These are phyloP conservation scores for Tephrocybe sp. DNA, from an alignment of 768 basidiomycete species.

Conservation along the genomic window DNA sequence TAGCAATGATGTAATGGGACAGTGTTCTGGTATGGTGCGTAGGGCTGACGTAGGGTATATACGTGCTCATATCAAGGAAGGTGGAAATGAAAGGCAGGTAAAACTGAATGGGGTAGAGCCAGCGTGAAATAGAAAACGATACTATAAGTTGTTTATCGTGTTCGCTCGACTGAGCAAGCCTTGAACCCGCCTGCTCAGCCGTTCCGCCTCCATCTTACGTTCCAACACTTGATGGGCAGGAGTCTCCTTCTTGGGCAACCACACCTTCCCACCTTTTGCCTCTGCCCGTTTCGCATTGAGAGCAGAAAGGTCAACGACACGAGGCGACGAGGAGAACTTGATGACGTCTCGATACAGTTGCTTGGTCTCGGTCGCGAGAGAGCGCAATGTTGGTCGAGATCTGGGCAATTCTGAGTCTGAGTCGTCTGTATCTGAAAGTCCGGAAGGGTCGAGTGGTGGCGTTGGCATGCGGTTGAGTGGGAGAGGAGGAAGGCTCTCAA, in stretches of 20 bases:
- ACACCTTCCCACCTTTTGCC: slow-evolving; percentile 53
- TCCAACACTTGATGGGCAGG: slow-evolving; percentile 83
- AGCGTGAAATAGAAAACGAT: slow-evolving; percentile 1
- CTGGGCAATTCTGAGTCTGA: slow-evolving; percentile 45
- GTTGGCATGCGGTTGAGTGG: slow-evolving; percentile 51
- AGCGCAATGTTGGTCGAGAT: slow-evolving; percentile 55
- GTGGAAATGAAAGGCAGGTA: too few species aligned
- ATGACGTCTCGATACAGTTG: slow-evolving; percentile 88
- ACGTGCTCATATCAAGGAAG: too few species aligned
- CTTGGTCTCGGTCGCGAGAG: slow-evolving; percentile 81
- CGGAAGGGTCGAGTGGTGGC: slow-evolving; percentile 67
- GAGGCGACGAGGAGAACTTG: slow-evolving; percentile 76
- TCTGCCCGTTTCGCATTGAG: slow-evolving; percentile 53
- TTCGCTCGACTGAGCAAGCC: slow-evolving; percentile 70
- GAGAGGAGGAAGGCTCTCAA: slow-evolving; percentile 73
- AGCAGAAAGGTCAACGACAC: slow-evolving; percentile 81
- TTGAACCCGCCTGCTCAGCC: slow-evolving; percentile 65
- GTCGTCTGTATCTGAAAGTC: slow-evolving; percentile 67
- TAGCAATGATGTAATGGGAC: too few species aligned
- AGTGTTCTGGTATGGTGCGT: too few species aligned
- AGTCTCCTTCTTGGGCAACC: slow-evolving; percentile 79
- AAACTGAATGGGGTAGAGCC: neutral
- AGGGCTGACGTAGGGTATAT: too few species aligned
- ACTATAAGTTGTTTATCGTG: slow-evolving; percentile 30
- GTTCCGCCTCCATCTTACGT: slow-evolving; percentile 74